A percentile compares a stretch with the other conserved stretches of the same genome.
Evolutionary conservation across 495 filamentous ascomycete genomes (phyloP).

Genomic region (Aspergillus baeticus): DNA sequence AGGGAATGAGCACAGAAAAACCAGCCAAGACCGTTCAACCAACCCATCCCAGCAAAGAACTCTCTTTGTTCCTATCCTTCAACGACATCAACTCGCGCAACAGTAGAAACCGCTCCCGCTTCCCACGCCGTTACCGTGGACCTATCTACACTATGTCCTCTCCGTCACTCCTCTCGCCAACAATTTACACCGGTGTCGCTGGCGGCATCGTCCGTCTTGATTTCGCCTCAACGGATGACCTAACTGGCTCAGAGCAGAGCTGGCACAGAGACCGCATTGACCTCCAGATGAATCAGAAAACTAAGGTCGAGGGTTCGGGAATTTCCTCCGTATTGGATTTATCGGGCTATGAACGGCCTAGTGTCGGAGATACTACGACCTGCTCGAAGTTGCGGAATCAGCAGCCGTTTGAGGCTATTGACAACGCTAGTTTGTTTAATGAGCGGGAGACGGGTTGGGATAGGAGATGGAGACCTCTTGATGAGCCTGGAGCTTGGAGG

Average conservation of each 20-base stretch:
- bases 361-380: slow-evolving; percentile 28
- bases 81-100: slow-evolving; percentile 12
- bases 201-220: slow-evolving; percentile 52
- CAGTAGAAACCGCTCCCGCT: slow-evolving; percentile 2
- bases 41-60: slow-evolving; percentile 27
- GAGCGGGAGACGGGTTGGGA: slow-evolving; percentile 38
- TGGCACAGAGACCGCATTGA: slow-evolving; percentile 39
- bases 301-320: neutral
- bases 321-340: slow-evolving; percentile 24
- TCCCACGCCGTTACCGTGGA: slow-evolving; percentile 29
- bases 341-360: slow-evolving; percentile 43
- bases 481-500: slow-evolving; percentile 36
- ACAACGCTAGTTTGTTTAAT: slow-evolving; percentile 14
- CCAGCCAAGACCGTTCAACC: too few relatives aligned
- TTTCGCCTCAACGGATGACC: slow-evolving; percentile 48
- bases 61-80: slow-evolving; percentile 39
- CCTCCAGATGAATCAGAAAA: slow-evolving; percentile 16
- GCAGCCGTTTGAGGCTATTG: slow-evolving; percentile 25
- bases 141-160: slow-evolving; percentile 60
- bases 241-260: slow-evolving; percentile 26
- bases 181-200: slow-evolving; percentile 57
- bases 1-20: too few relatives aligned
- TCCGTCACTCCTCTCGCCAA: slow-evolving; percentile 53
- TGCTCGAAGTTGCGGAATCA: slow-evolving; percentile 38
- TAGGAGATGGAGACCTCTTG: slow-evolving; percentile 34